phyloP scores from a whole-genome alignment of 2,329 filamentous ascomycete species.

The Penicillium crustosum region DNA sequence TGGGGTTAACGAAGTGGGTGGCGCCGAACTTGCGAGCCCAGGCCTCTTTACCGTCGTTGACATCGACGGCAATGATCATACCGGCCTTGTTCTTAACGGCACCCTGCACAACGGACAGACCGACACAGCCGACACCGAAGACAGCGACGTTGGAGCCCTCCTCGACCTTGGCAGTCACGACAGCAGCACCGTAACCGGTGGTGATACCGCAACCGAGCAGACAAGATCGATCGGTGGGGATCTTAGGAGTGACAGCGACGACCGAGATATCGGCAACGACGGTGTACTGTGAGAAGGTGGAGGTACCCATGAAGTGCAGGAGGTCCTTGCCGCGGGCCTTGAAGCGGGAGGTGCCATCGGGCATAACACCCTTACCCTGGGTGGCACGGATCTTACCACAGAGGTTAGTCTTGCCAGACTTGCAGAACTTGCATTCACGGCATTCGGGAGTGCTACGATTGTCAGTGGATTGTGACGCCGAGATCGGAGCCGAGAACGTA shows the following conservation, averaged over 20 bases:
- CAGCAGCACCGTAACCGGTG: conserved; percentile 93
- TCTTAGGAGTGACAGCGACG: conserved; percentile 84
- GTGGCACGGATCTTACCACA: conserved; percentile 98
- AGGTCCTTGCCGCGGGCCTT: conserved; percentile 91
- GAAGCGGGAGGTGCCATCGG: conserved; percentile 93
- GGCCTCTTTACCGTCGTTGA: conserved; percentile 87
- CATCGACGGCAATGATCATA: conserved; percentile 64
- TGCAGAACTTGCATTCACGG: conserved; percentile 98
- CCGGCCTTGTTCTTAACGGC: conserved; percentile 77
- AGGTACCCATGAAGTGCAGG: conserved; percentile 98
- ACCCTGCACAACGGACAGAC: conserved; percentile 91
- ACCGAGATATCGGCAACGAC: conserved; percentile 98
- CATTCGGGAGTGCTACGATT: conserved; percentile 85
- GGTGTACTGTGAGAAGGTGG: conserved; percentile 98
- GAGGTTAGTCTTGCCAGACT: conserved; percentile 97
- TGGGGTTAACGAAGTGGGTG: conserved; percentile 95
- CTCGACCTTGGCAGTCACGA: conserved; percentile 89
- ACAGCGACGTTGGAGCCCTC: conserved; percentile 85
- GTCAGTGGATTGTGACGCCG: background rate
- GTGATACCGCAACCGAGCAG: conserved; percentile 97
- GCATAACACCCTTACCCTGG: conserved; percentile 94
- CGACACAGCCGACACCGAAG: conserved; percentile 95
- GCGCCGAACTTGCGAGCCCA: conserved; percentile 95
- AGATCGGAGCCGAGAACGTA: conserved; percentile 45
- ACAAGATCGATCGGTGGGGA: conserved; percentile 94